Conservation (phyloP, 2,329 filamentous ascomycete species). For the Dryadomyces sulphureus region DNA sequence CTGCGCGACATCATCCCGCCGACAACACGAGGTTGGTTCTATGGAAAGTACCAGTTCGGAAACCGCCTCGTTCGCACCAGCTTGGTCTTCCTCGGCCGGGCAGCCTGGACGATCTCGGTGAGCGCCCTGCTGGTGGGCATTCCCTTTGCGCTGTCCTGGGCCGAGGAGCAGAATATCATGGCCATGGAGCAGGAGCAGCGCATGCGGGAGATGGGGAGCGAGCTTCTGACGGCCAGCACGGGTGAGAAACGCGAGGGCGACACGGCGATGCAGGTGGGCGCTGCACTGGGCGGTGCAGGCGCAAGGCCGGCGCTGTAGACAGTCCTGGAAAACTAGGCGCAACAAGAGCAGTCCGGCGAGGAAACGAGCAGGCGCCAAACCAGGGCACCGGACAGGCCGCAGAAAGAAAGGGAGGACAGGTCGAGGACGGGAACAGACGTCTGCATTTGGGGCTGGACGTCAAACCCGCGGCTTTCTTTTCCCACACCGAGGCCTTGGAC, state of each 20-base stretch:
- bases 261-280: slow-evolving; percentile 34
- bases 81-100: slow-evolving; percentile 64
- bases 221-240: slow-evolving; percentile 42
- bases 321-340: background rate
- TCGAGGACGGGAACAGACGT: no score
- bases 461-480: no score
- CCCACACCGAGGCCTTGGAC: no score
- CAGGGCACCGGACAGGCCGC: no score
- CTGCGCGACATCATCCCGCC: slow-evolving; percentile 65
- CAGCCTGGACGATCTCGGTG: slow-evolving; percentile 81
- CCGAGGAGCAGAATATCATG: slow-evolving; percentile 90
- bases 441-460: no score
- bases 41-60: slow-evolving; percentile 40
- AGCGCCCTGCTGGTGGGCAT: slow-evolving; percentile 81
- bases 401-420: no score
- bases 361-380: no score
- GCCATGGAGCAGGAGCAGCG: slow-evolving; percentile 97
- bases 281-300: slow-evolving; percentile 31
- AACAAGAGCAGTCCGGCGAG: no score
- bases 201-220: slow-evolving; percentile 83
- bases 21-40: slow-evolving; percentile 53
- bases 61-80: slow-evolving; percentile 43
- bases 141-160: slow-evolving; percentile 82
- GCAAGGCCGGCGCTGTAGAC: slow-evolving; percentile 33
- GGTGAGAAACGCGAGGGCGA: slow-evolving; percentile 18